Base-by-base conservation (phyloP, 139 green algal genomes). In the Haematococcus sp. region DNA sequence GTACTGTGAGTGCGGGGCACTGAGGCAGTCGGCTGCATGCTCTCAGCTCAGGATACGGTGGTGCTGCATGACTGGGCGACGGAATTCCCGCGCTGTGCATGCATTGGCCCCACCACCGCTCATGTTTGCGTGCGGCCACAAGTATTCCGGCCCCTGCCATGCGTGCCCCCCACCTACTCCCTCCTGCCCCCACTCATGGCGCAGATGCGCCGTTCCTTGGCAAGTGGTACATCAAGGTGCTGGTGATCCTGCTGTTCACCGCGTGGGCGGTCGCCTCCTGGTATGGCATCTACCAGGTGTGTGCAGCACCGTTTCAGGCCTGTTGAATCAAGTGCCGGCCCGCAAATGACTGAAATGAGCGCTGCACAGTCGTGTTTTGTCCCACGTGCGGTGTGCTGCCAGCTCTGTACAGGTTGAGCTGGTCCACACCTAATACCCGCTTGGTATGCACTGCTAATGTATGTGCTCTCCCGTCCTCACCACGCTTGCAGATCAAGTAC, bases 191-290 rank as follows among this genome's bases (percentile, higher is more conserved):
- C n/a, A n/a, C n/a, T n/a, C n/a, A n/a, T n/a, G n/a, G n/a, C 15
- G 44, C 44, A 54, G 44, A 60, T 15, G 52, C 52, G 52, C 52
- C 52, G 4, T 27, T 60, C n/a, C 69, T 85, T 54, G 60, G 56
- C 27, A 40, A 32, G 15, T 71, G 55, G 70, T 72, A 35, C 4
- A 68, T 64, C 79, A 81, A 81, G 79, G 58, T 55, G 44, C 0
- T 74, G 0, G 74, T 85, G 31, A 16, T 85, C 28, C 2, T 28
- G 15, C n/a, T 77, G 11, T 80, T 81, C 52, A 22, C 46, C 2
- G 74, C 40, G 25, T 75, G 52, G 33, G 9, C 33, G 9, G 59
- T 70, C 32, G 17, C 79, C 20, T 56, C 43, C 33, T 63, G 11
- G 17, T 49, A 66, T 15, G 74, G 65, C 33, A 76, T 73, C 58